Evolutionary conservation across 2,329 filamentous ascomycete genomes (phyloP), one percentile per base, ranked within the genome.

Genomic region (Alternaria burnsii): DNA sequence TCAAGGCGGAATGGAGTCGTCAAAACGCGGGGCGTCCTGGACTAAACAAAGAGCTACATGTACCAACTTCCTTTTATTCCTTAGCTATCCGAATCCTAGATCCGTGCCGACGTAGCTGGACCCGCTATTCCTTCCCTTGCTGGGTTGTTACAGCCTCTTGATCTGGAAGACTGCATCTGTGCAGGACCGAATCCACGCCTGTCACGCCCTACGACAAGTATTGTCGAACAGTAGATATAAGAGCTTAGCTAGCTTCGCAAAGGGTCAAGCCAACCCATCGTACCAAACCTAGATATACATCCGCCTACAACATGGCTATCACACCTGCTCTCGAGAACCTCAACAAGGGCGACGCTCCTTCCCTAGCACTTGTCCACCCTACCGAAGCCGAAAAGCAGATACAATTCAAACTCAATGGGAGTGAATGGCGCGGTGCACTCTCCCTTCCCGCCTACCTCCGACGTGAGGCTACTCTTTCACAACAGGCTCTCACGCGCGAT

Each of bases 381-480:
- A 88, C 85, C 2, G 77, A 80, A 18, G 79, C 82, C 44, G 87
- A 89, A 72, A 82, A 82, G 52, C 71, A 83, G 53, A 80, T 82
- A 40, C 84, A 84, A 53, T 82, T 83, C 67, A 81, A 79, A 36
- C 77, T 84, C 53, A 89, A 89, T 70, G 85, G 82, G 56, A 71
- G 75, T 2, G 82, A 84, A 68, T 90, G 88, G 88, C 81, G 83
- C 55, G 87, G 87, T 4, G 81, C 83, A 1, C 76, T 90, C 20
- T 79, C 82, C 12, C 61, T 85, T 3, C 80, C 86, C 26, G 80
- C 84, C 42, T 90, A 89, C 68, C 80, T 89, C 24, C 81, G 82
- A 14, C 85, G 88, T 51, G 88, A 90, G 73, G 76, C 82, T 20
- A 74, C 82, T 47, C 81, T 90, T 7, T 74, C 80, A 40, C 73